Evolutionary conservation across 2,329 filamentous ascomycete species (phyloP), one percentile per base, ranked within the genome.

Genomic region (Phoma sp.): DNA sequence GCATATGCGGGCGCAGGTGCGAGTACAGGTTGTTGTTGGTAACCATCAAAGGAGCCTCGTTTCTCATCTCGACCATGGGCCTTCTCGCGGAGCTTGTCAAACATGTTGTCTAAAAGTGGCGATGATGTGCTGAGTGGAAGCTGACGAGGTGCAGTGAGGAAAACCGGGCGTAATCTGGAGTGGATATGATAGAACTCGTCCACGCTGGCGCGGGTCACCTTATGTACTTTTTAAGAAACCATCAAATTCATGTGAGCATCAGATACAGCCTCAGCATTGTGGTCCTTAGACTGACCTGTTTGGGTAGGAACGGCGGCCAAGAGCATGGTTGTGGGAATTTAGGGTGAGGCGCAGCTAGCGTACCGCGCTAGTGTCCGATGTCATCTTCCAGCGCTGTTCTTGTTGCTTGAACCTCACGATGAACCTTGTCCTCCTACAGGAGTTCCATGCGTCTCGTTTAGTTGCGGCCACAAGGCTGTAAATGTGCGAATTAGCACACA

Each of bases 1-100:
- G 37, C 39, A 33, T 62, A 62, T 4, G 54, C 42, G 2, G 59
- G 59, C 18, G 50, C 47, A n/a, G 59, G 40, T 23, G 21, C 23
- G 32, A 43, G 37, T 12, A 18, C 18, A 23, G 45, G 42, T 42
- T 49, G 29, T 43, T 52, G 34, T 32, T 32, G 34, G 25, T 18
- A 7, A 6, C 33, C 45, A 26, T 59, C 45, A 4, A 38, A 42
- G 15, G 58, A 56, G 2, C 42, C 9, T 25, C 53, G 43, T 48
- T 64, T 60, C 29, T 59, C 58, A 33, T 56, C 57, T 1, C 46
- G 17, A n/a, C 30, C 33, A n/a, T 47, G 48, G 5, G 57, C 53
- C 23, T 61, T 60, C n/a, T 48, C 57, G 5, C 59, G 59, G 1
- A 61, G 26, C 30, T n/a, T 57, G 17, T 60, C 57, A 28, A 62